phyloP scores from a whole-genome alignment of 2,329 filamentous ascomycete genomes.

The Pseudocercospora macadamiae region DNA sequence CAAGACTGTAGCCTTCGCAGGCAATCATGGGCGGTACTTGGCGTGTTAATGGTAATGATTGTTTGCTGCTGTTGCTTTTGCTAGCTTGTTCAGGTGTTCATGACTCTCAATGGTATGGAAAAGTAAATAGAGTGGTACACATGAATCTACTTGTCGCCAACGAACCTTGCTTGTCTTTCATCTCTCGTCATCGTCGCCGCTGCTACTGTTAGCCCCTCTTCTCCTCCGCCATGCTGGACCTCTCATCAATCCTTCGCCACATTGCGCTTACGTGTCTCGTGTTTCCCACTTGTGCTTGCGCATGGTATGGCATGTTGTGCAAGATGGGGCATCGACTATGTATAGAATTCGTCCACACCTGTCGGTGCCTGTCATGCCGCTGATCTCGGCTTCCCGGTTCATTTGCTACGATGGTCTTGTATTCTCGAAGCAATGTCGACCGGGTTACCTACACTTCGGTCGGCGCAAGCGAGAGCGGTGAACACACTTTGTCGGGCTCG shows the following conservation, averaged over 20 bases:
- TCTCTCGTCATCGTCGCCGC: neutral
- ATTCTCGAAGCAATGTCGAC: neutral
- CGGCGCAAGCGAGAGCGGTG: neutral
- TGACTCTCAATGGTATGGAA: slow-evolving; percentile 24
- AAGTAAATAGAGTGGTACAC: slow-evolving; percentile 27
- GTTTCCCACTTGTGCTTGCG: neutral
- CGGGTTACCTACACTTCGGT: neutral
- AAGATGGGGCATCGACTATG: neutral
- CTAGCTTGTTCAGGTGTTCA: slow-evolving; percentile 21
- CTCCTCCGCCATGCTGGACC: neutral
- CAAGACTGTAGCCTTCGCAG: slow-evolving; percentile 34
- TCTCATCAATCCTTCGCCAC: neutral
- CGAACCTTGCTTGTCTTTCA: neutral
- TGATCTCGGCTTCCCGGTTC: neutral
- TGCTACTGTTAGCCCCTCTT: neutral
- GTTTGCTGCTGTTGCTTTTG: slow-evolving; percentile 25
- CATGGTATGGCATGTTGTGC: slow-evolving; percentile 4
- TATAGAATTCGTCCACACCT: neutral
- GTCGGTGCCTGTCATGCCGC: neutral
- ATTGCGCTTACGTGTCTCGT: neutral
- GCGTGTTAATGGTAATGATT: slow-evolving; percentile 32
- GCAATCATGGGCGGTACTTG: slow-evolving; percentile 20
- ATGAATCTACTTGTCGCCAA: slow-evolving; percentile 20
- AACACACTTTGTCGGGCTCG: too few species aligned
- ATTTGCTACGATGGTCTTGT: too few species aligned